Conservation (phyloP, 768 basidiomycete genomes). For the Macrolepiota albuminosa region DNA sequence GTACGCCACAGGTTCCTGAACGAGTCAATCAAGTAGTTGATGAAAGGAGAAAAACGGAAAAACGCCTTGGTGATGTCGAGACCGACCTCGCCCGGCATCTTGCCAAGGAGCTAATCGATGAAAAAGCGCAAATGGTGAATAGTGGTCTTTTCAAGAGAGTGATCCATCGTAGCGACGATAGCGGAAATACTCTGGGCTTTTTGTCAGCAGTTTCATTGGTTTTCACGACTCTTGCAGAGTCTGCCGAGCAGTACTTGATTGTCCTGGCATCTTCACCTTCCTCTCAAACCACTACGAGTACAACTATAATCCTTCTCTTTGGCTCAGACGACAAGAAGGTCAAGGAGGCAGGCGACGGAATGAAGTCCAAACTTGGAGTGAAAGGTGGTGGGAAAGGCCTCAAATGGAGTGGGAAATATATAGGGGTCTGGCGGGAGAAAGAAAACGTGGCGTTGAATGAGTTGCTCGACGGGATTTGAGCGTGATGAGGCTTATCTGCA, state of each 20-base stretch:
- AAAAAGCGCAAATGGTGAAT: conserved; percentile 25
- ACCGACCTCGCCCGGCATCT: conserved; percentile 52
- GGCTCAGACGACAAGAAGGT: conserved; percentile 58
- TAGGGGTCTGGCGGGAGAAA: conserved; percentile 57
- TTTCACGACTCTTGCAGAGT: conserved; percentile 26
- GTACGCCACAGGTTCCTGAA: conserved; percentile 59
- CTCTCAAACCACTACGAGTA: conserved; percentile 29
- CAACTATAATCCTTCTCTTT: conserved; percentile 53
- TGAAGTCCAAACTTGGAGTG: conserved; percentile 53
- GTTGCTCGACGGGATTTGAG: conserved; percentile 27
- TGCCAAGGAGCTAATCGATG: conserved; percentile 35
- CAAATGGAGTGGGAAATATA: conserved; percentile 73
- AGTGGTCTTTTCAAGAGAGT: conserved; percentile 39
- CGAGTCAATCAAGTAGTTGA: conserved; percentile 65
- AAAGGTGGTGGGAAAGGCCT: conserved; percentile 78
- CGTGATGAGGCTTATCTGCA: background rate
- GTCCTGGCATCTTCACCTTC: conserved; percentile 51
- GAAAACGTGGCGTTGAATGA: conserved; percentile 37
- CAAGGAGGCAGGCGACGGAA: conserved; percentile 50
- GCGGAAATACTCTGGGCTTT: conserved; percentile 52
- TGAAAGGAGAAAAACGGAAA: conserved; percentile 61
- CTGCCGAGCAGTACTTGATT: conserved; percentile 18
- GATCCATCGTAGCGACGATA: conserved; percentile 59
- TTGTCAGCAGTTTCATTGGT: conserved; percentile 52
- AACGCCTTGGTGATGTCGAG: conserved; percentile 67